Conservation (phyloP, 192 early-diverging fungal genomes). For the Coemansia guatemalensis region DNA sequence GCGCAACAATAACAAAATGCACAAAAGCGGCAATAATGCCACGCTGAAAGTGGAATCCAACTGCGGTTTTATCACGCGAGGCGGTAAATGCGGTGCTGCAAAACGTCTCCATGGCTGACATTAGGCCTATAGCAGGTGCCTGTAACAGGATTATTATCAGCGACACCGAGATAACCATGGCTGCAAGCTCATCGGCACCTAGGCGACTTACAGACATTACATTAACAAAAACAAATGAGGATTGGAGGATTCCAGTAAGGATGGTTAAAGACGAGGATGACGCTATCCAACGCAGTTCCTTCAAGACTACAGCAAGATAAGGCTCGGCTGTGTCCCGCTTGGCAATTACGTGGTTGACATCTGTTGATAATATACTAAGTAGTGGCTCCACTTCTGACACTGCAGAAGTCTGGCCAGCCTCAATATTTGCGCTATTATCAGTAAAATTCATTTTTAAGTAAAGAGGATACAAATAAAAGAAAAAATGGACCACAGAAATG, state of each 20-base stretch:
- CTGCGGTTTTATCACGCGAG: slow-evolving; percentile 8
- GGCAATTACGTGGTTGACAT: slow-evolving; percentile 11
- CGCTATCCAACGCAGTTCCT: slow-evolving; percentile 26
- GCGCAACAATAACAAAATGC: slow-evolving; percentile 59
- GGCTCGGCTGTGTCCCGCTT: slow-evolving; percentile 24
- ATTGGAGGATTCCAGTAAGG: not conserved
- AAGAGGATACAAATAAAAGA: too few relatives aligned
- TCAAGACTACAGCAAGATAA: slow-evolving; percentile 12
- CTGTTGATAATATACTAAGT: slow-evolving; percentile 18
- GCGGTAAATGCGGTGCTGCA: slow-evolving; percentile 5
- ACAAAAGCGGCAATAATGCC: slow-evolving; percentile 3
- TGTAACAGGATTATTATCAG: not conserved
- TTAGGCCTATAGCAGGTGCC: not conserved
- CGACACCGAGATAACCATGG: slow-evolving; percentile 3
- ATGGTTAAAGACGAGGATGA: slow-evolving; percentile 25
- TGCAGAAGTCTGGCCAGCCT: too few relatives aligned
- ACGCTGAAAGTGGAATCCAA: slow-evolving; percentile 16
- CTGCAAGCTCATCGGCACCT: slow-evolving; percentile 8
- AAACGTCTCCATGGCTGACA: slow-evolving; percentile 6
- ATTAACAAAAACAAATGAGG: slow-evolving; percentile 1
- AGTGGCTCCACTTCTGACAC: slow-evolving; percentile 22
- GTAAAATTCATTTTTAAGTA: too few relatives aligned
- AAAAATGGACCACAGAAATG: too few relatives aligned
- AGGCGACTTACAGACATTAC: not conserved
- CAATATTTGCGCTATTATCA: too few relatives aligned